These are phyloP conservation scores for Ziziphus jujuba DNA, from an alignment of 306 rosid species.

Conservation along the genomic window DNA sequence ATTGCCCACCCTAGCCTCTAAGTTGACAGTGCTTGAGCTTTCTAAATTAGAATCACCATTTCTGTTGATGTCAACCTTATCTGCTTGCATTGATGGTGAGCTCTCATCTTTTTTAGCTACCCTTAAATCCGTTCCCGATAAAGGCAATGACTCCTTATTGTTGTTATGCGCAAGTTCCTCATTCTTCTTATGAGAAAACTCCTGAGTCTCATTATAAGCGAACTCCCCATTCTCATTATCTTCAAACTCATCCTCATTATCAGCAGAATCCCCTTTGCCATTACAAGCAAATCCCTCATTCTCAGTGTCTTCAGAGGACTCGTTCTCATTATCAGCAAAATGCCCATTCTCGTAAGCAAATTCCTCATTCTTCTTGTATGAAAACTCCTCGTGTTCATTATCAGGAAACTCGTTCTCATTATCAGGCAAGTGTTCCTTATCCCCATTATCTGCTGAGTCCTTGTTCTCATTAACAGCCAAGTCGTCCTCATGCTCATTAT, in stretches of 20 bases:
- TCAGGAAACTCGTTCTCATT: constrained; percentile 16
- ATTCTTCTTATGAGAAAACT: not conserved
- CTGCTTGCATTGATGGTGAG: constrained; percentile 25
- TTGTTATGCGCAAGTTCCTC: constrained; percentile 31
- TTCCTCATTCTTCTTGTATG: not conserved
- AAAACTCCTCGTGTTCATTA: constrained; percentile 39
- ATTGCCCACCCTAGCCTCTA: constrained; percentile 26
- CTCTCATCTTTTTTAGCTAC: constrained; percentile 29
- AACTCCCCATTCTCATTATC: constrained; percentile 43
- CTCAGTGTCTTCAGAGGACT: constrained; percentile 11
- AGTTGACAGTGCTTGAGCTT: constrained; percentile 32
- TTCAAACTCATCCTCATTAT: constrained; percentile 38
- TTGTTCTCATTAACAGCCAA: constrained; percentile 3
- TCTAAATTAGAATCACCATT: constrained; percentile 37
- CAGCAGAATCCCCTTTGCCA: constrained; percentile 43
- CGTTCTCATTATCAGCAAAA: constrained; percentile 37
- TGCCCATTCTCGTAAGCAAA: constrained; percentile 1
- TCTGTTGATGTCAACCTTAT: constrained; percentile 21
- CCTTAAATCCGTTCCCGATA: constrained; percentile 28
- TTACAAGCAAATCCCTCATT: constrained; percentile 11
- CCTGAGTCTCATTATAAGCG: constrained; percentile 36
- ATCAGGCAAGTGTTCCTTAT: too few species aligned
- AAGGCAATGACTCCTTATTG: constrained; percentile 40
- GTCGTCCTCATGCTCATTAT: not conserved
- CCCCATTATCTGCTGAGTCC: not conserved